Evolutionary conservation across 129 eudicot genomes (phyloP).

Genomic region (Heracleum sosnowskyi): DNA sequence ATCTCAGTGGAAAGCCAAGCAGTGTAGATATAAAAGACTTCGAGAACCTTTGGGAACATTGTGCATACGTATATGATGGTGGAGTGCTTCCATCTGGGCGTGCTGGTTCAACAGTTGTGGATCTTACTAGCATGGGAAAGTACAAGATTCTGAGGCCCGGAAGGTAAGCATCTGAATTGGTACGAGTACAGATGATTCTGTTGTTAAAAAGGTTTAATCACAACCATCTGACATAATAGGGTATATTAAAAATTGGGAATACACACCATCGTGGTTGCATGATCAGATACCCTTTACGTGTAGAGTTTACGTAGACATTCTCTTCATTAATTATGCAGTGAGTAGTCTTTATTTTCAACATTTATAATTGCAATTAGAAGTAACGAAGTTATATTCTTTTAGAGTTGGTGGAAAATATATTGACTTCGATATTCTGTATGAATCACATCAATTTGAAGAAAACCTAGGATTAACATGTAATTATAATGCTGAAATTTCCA

Average conservation of each 20-base stretch:
- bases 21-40: conserved; percentile 77
- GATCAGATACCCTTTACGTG: neutral
- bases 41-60: conserved; percentile 71
- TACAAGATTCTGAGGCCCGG: conserved; percentile 84
- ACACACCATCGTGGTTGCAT: neutral
- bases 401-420: neutral
- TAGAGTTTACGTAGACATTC: neutral
- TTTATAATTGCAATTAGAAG: neutral
- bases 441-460: neutral
- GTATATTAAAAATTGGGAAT: neutral
- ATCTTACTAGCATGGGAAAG: conserved; percentile 58
- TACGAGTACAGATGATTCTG: neutral
- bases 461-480: neutral
- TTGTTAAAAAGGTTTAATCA: neutral
- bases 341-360: neutral
- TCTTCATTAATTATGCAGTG: neutral
- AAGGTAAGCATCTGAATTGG: conserved; percentile 42
- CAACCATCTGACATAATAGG: neutral
- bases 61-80: conserved; percentile 69
- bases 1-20: conserved; percentile 85
- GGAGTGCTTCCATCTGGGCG: conserved; percentile 93
- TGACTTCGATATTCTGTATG: neutral
- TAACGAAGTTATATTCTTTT: neutral
- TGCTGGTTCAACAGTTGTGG: conserved; percentile 90
- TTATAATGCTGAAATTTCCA: neutral